Evolutionary conservation across 1,284 basidiomycete genomes (phyloP).

Genomic region (Austropuccinia psidii): DNA sequence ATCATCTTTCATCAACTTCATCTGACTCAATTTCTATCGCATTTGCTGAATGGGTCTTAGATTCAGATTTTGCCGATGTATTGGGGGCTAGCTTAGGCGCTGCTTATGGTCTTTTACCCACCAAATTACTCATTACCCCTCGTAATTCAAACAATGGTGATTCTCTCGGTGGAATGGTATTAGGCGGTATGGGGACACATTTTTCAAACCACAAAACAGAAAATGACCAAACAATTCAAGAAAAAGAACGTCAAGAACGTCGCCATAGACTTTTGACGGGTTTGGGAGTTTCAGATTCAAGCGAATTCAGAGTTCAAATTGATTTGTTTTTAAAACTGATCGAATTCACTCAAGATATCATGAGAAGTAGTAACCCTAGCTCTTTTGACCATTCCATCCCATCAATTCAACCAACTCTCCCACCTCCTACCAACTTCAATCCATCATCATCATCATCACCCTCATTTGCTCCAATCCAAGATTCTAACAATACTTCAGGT

Average conservation of each 20-base stretch:
- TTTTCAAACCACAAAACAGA: conserved; percentile 49
- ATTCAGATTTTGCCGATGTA: conserved; percentile 93
- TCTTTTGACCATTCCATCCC: conserved; percentile 56
- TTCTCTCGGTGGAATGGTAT: conserved; percentile 54
- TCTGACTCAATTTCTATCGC: conserved; percentile 66
- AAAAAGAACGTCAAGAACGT: conserved; percentile 54
- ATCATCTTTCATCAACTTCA: conserved; percentile 9
- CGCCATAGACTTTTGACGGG: conserved; percentile 58
- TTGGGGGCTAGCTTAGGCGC: conserved; percentile 88
- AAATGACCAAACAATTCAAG: conserved; percentile 50
- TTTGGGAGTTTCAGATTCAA: conserved; percentile 63
- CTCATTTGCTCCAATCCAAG: conserved; percentile 51
- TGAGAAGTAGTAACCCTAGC: conserved; percentile 46
- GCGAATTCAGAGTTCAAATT: conserved; percentile 69
- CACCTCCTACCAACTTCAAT: conserved; percentile 34
- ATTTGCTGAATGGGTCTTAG: conserved; percentile 84
- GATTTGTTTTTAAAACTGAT: conserved; percentile 82
- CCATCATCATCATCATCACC: not conserved
- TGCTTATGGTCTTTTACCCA: conserved; percentile 81
- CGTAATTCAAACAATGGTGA: conserved; percentile 1
- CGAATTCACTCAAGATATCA: conserved; percentile 85
- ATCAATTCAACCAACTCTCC: conserved; percentile 39
- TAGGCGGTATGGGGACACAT: conserved; percentile 55
- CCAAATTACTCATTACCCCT: conserved; percentile 58
- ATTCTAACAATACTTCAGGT: not conserved